A percentile compares a stretch with the other conserved stretches of the same genome.
Evolutionary conservation across 805 yeast genomes (phyloP).

Genomic region (Candida caryicola): DNA sequence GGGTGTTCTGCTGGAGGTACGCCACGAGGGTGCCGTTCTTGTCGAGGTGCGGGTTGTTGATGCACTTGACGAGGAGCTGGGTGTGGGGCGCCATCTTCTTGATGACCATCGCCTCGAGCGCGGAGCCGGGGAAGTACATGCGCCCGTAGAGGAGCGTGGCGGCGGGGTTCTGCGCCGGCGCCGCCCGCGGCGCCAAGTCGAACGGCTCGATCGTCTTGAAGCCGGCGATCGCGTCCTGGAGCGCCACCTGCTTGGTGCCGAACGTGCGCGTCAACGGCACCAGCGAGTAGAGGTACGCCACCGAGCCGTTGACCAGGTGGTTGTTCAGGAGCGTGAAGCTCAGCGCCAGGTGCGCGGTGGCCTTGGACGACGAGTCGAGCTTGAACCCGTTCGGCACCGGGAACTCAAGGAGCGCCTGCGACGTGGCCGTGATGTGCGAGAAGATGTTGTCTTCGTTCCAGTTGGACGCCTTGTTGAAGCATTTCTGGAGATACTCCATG

Average conservation of each 20-base stretch:
- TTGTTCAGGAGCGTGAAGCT: slow-evolving; percentile 66
- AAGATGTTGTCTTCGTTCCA: slow-evolving; percentile 83
- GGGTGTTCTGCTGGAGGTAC: slow-evolving; percentile 67
- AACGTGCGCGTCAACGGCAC: slow-evolving; percentile 49
- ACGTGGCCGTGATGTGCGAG: slow-evolving; percentile 70
- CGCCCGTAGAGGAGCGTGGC: slow-evolving; percentile 70
- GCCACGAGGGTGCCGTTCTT: slow-evolving; percentile 59
- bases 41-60: slow-evolving; percentile 59
- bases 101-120: slow-evolving; percentile 82
- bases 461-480: slow-evolving; percentile 64
- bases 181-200: slow-evolving; percentile 9
- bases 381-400: slow-evolving; percentile 63
- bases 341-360: slow-evolving; percentile 68
- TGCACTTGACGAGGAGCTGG: slow-evolving; percentile 70
- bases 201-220: slow-evolving; percentile 56
- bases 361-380: slow-evolving; percentile 64
- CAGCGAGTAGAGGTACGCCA: slow-evolving; percentile 78
- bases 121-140: slow-evolving; percentile 82
- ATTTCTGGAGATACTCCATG: slow-evolving; percentile 81
- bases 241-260: slow-evolving; percentile 49
- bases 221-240: slow-evolving; percentile 70
- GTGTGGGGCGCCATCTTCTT: slow-evolving; percentile 56
- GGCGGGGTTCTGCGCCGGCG: slow-evolving; percentile 2
- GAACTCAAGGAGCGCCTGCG: slow-evolving; percentile 70
- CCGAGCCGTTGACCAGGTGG: slow-evolving; percentile 70